Evolutionary conservation across 768 basidiomycete species (phyloP).

Genomic region (Terana coerulea): DNA sequence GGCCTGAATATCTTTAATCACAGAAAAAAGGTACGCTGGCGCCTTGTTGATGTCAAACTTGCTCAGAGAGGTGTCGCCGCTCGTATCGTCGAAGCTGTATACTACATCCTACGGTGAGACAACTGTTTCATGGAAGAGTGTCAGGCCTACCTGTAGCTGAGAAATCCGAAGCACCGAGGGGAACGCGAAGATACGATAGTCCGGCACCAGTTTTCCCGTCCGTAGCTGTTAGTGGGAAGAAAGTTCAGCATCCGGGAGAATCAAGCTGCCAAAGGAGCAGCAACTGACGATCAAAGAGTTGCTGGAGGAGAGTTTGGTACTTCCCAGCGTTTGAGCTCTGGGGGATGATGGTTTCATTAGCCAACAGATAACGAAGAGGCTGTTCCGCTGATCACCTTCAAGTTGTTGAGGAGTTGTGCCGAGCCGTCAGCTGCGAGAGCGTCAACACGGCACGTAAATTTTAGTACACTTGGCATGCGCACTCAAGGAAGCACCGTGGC

Average conservation of each 20-base stretch:
- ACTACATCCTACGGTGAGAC: constrained; percentile 32
- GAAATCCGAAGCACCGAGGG: constrained; percentile 74
- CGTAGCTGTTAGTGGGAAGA: constrained; percentile 33
- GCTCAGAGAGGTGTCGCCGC: constrained; percentile 54
- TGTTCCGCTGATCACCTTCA: constrained; percentile 68
- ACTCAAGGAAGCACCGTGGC: constrained; percentile 70
- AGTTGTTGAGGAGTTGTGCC: constrained; percentile 51
- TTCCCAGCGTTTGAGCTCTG: constrained; percentile 40
- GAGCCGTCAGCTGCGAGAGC: constrained; percentile 61
- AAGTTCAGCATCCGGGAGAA: background rate
- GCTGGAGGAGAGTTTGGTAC: constrained; percentile 55
- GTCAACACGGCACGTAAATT: constrained; percentile 2
- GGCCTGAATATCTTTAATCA: constrained; percentile 58
- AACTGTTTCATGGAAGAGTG: background rate
- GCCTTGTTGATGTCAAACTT: constrained; percentile 53
- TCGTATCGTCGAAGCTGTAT: constrained; percentile 65
- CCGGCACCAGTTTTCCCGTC: constrained; percentile 64
- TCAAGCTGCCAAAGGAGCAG: background rate
- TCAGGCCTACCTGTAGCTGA: constrained; percentile 46
- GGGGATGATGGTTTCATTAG: constrained; percentile 4
- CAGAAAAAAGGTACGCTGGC: constrained; percentile 61
- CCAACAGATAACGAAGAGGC: background rate
- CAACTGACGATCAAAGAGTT: constrained; percentile 50
- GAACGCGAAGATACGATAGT: constrained; percentile 63
- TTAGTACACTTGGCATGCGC: too few relatives aligned